A percentile compares a stretch with the other conserved stretches of the same genome.
phyloP scores from a whole-genome alignment of 345 rosid species.

The Eucalyptus erythrocorys region DNA sequence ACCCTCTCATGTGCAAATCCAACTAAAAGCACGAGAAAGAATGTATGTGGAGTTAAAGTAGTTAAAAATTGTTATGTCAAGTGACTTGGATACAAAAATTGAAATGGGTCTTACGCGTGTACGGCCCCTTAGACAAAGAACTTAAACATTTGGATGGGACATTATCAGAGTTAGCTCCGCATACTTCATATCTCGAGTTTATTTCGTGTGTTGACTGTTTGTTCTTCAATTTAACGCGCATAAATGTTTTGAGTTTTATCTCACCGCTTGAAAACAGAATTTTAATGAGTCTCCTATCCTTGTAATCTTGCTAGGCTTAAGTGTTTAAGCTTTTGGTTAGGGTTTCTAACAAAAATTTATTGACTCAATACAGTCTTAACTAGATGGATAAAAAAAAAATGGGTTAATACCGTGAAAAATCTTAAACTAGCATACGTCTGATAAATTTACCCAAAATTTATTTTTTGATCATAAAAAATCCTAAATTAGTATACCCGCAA shows the following conservation, averaged over 20 bases:
- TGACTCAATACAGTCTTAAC: not conserved
- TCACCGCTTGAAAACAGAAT: not conserved
- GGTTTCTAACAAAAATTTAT: too few relatives aligned
- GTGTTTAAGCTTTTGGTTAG: not conserved
- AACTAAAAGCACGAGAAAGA: too few relatives aligned
- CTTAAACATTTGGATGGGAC: not conserved
- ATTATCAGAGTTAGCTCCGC: not conserved
- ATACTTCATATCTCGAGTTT: not conserved
- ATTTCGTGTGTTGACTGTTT: not conserved
- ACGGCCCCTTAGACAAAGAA: too few relatives aligned
- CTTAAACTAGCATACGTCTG: fast-evolving
- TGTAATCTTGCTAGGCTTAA: not conserved
- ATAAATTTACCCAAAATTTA: too few relatives aligned
- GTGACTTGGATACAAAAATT: too few relatives aligned
- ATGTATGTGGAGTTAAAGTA: too few relatives aligned
- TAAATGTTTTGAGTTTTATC: not conserved
- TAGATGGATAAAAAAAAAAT: not conserved
- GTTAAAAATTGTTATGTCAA: too few relatives aligned
- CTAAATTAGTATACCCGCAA: fast-evolving
- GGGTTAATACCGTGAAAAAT: too few relatives aligned
- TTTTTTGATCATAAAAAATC: fast-evolving
- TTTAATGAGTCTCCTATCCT: not conserved
- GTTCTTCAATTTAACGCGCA: not conserved
- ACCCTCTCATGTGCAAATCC: too few relatives aligned
- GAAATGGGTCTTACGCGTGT: too few relatives aligned